These are phyloP conservation scores for Pythium insidiosum DNA, from an alignment of 352 stramenopile species.

Conservation along the genomic window DNA sequence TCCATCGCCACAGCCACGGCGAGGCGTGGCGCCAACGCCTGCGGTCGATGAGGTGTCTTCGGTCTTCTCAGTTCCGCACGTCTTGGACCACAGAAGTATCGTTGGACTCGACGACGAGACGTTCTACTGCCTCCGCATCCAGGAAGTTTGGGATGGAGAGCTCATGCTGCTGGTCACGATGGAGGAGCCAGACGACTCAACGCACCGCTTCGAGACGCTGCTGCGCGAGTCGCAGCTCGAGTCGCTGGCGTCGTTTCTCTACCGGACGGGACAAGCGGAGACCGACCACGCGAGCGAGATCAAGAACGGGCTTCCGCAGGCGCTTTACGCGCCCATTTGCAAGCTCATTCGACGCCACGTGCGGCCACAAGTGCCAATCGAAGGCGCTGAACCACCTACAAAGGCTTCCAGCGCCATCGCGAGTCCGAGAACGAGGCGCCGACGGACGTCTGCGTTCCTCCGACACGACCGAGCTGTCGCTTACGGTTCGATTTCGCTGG, in stretches of 20 bases:
- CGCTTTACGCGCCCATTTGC: conserved; percentile 18
- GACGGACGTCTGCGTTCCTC: too few species aligned
- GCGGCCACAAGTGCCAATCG: not conserved
- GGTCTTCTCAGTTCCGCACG: too few species aligned
- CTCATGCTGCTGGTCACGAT: conserved; percentile 44
- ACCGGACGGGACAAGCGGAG: conserved; percentile 10
- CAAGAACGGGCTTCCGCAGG: conserved; percentile 19
- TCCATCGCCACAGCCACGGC: too few species aligned
- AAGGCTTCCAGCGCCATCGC: too few species aligned
- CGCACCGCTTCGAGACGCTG: conserved; percentile 19
- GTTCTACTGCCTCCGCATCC: conserved; percentile 52
- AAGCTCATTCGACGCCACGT: conserved; percentile 20
- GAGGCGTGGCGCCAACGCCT: too few species aligned
- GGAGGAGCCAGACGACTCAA: conserved; percentile 37
- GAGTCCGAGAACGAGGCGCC: too few species aligned
- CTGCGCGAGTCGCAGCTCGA: conserved; percentile 26
- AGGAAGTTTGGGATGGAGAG: conserved; percentile 61
- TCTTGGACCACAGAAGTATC: conserved; percentile 45
- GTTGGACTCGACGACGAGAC: conserved; percentile 28
- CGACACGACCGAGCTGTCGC: too few species aligned
- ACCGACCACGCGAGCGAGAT: conserved; percentile 9
- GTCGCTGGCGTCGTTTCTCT: conserved; percentile 22
- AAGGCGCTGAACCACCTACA: not conserved
- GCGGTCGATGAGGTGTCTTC: not conserved
- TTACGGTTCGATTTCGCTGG: too few species aligned